Conservation (phyloP, 306 rosid genomes). For the Acacia acuminata region DNA sequence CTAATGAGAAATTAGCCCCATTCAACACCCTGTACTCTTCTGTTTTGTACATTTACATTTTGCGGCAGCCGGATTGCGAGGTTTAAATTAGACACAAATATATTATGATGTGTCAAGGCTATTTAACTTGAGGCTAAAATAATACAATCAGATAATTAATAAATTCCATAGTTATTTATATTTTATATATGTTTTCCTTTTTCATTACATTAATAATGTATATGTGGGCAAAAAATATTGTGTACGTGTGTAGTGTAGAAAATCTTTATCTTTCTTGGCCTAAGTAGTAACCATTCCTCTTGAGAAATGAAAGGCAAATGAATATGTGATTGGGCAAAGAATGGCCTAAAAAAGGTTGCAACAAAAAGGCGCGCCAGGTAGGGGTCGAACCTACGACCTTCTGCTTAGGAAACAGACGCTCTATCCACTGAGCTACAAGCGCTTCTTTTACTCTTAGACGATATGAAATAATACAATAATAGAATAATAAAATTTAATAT, state of each 20-base stretch:
- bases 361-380: not conserved
- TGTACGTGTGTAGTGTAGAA: too few relatives aligned
- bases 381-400: constrained; percentile 25
- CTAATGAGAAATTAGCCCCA: too few relatives aligned
- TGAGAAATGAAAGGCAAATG: not conserved
- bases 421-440: constrained; percentile 25
- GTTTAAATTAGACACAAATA: too few relatives aligned
- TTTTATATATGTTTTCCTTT: not conserved
- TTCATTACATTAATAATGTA: not conserved
- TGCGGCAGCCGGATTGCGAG: too few relatives aligned
- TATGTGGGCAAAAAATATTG: too few relatives aligned
- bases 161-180: not conserved
- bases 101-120: too few relatives aligned
- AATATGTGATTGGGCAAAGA: not conserved
- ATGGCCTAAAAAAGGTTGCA: not conserved
- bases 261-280: not conserved
- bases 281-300: not conserved
- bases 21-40: too few relatives aligned
- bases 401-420: constrained; percentile 27
- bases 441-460: fast-evolving
- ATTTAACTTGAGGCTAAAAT: too few relatives aligned
- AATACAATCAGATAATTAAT: too few relatives aligned
- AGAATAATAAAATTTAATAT: fast-evolving
- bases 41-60: too few relatives aligned
- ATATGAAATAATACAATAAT: too few relatives aligned